Conservation (phyloP, 2,329 filamentous ascomycete species). For the Lecanoromycetidae sp. region DNA sequence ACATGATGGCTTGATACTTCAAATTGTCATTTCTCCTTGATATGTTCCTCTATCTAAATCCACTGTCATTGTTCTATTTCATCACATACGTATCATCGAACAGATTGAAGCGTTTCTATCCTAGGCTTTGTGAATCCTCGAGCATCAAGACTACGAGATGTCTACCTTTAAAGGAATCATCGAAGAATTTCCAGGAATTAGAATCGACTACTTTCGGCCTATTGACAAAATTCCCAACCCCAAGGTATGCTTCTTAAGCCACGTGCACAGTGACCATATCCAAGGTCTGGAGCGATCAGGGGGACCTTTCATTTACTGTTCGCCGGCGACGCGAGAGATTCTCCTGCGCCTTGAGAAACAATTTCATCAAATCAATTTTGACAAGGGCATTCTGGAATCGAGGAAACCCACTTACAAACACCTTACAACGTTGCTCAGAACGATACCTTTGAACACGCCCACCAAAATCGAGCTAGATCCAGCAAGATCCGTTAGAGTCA, state of each 20-base stretch:
- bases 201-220: conserved; percentile 70
- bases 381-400: conserved; percentile 62
- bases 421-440: conserved; percentile 59
- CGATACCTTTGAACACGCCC: conserved; percentile 70
- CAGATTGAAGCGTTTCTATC: too few relatives aligned
- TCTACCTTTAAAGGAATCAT: conserved; percentile 66
- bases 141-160: conserved; percentile 38
- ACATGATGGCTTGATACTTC: too few relatives aligned
- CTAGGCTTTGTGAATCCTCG: too few relatives aligned
- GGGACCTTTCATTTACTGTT: conserved; percentile 71
- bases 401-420: conserved; percentile 65
- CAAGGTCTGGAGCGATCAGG: conserved; percentile 56
- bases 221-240: conserved; percentile 47
- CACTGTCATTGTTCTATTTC: too few relatives aligned
- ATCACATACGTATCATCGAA: too few relatives aligned
- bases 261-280: conserved; percentile 86
- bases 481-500: conserved; percentile 60
- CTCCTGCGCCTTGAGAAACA: conserved; percentile 69
- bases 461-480: conserved; percentile 63
- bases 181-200: conserved; percentile 66
- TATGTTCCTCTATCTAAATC: too few relatives aligned
- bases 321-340: conserved; percentile 67
- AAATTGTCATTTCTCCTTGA: too few relatives aligned
- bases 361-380: conserved; percentile 69
- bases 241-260: conserved; percentile 76